These are phyloP conservation scores for Uronychia binucleata DNA, from an alignment of 73 alveolate species.

Conservation along the genomic window DNA sequence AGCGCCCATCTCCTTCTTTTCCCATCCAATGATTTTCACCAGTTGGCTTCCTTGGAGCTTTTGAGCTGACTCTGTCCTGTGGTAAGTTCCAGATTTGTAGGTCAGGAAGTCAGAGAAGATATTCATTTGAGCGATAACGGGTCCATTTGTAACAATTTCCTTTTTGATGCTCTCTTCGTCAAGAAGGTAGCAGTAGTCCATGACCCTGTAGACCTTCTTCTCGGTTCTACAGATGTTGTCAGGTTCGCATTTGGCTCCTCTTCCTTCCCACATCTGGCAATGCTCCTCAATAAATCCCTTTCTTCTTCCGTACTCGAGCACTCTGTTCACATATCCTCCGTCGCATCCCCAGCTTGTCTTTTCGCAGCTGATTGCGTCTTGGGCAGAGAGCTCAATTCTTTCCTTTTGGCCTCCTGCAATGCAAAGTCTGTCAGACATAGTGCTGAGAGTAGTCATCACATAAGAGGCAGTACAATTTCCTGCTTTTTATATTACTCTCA, in stretches of 20 bases:
- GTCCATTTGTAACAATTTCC: constrained; percentile 91
- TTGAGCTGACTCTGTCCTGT: constrained; percentile 81
- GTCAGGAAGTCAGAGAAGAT: constrained; percentile 89
- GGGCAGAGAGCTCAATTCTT: constrained; percentile 58
- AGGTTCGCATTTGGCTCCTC: constrained; percentile 36
- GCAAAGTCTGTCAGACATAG: constrained; percentile 72
- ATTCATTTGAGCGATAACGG: constrained; percentile 84
- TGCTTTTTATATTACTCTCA: constrained; percentile 24
- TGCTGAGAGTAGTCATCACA: constrained; percentile 56
- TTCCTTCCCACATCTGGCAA: constrained; percentile 46
- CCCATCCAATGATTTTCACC: constrained; percentile 96
- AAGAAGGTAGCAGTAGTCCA: constrained; percentile 74
- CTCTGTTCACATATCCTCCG: constrained; percentile 78
- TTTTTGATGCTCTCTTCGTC: constrained; percentile 86
- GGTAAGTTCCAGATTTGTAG: constrained; percentile 88
- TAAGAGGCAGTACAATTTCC: constrained; percentile 76
- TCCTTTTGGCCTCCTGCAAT: constrained; percentile 50
- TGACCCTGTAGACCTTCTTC: constrained; percentile 66
- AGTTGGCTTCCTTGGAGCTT: constrained; percentile 83
- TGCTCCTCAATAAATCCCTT: constrained; percentile 61
- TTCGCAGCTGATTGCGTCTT: constrained; percentile 74
- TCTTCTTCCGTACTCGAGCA: constrained; percentile 52
- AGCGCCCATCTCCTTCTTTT: constrained; percentile 66
- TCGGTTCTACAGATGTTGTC: constrained; percentile 61
- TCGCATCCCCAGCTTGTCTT: constrained; percentile 67